These are phyloP conservation scores for Pleurotus ostreatus DNA, from an alignment of 768 basidiomycete species.

Conservation along the genomic window DNA sequence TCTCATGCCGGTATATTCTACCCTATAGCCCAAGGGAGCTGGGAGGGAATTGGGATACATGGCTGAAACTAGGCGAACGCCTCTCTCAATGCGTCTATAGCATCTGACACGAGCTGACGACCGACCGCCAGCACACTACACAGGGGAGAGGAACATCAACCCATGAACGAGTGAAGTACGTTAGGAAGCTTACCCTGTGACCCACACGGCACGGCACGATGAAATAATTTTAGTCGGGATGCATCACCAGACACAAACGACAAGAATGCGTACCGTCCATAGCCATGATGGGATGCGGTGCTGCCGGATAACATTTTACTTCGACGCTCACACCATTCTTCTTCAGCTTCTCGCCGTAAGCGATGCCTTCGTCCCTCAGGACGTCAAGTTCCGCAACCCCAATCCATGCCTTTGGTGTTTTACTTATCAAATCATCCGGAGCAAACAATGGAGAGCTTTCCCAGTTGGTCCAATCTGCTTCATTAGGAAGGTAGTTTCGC, in stretches of 20 bases:
- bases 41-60: neutral
- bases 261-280: conserved; percentile 56
- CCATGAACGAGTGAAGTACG: neutral
- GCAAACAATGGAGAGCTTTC: conserved; percentile 72
- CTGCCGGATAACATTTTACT: conserved; percentile 53
- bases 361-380: conserved; percentile 60
- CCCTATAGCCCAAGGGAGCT: neutral
- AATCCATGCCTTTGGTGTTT: conserved; percentile 57
- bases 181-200: conserved; percentile 19
- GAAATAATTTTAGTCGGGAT: too few relatives aligned
- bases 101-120: conserved; percentile 29
- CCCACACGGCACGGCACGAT: neutral
- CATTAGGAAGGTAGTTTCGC: conserved; percentile 61
- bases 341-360: conserved; percentile 55
- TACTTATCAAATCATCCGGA: conserved; percentile 45
- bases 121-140: conserved; percentile 18
- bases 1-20: neutral
- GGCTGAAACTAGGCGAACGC: conserved; percentile 16
- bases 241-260: too few relatives aligned
- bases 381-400: conserved; percentile 65
- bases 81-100: conserved; percentile 27
- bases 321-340: conserved; percentile 50
- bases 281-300: conserved; percentile 70
- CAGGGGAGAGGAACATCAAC: neutral
- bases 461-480: conserved; percentile 58